These are phyloP conservation scores for Echria macrotheca DNA, from an alignment of 495 filamentous ascomycete species.

Conservation along the genomic window DNA sequence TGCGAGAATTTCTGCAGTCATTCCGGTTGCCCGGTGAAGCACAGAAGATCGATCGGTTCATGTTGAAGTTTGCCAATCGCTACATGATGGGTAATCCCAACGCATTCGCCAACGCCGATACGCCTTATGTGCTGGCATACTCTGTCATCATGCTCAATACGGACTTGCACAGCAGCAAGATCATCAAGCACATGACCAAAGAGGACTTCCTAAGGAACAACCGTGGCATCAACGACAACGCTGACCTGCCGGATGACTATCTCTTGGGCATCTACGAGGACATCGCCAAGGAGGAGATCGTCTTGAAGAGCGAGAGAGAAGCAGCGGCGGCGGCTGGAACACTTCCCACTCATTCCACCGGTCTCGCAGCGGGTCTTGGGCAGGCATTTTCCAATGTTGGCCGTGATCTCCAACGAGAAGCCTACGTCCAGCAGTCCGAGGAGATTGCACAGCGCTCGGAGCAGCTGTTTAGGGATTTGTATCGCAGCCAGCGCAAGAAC, in stretches of 20 bases:
- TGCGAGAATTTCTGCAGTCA: slow-evolving; percentile 86
- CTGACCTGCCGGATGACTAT: slow-evolving; percentile 90
- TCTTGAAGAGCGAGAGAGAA: slow-evolving; percentile 86
- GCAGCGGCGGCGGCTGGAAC: slow-evolving; percentile 69
- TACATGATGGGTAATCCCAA: slow-evolving; percentile 94
- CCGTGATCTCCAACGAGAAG: slow-evolving; percentile 86
- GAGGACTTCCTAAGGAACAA: slow-evolving; percentile 99
- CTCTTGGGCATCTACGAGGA: slow-evolving; percentile 85
- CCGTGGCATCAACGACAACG: slow-evolving; percentile 93
- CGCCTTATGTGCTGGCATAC: slow-evolving; percentile 92
- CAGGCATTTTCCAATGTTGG: slow-evolving; percentile 87
- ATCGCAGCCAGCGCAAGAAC: slow-evolving; percentile 76
- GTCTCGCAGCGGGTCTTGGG: slow-evolving; percentile 78
- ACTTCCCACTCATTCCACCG: slow-evolving; percentile 53
- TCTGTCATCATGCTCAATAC: slow-evolving; percentile 97
- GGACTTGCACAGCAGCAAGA: slow-evolving; percentile 84
- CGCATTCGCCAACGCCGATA: slow-evolving; percentile 96
- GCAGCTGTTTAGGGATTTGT: slow-evolving; percentile 85
- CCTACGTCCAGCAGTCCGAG: slow-evolving; percentile 88
- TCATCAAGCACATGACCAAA: slow-evolving; percentile 84
- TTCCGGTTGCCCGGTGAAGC: slow-evolving; percentile 95
- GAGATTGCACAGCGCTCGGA: slow-evolving; percentile 65
- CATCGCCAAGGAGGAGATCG: slow-evolving; percentile 86
- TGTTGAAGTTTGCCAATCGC: slow-evolving; percentile 97
- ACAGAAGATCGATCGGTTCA: slow-evolving; percentile 99